Evolutionary conservation across 83 land plant species (phyloP), one percentile per base, ranked within the genome.

Genomic region (Picea mariana): DNA sequence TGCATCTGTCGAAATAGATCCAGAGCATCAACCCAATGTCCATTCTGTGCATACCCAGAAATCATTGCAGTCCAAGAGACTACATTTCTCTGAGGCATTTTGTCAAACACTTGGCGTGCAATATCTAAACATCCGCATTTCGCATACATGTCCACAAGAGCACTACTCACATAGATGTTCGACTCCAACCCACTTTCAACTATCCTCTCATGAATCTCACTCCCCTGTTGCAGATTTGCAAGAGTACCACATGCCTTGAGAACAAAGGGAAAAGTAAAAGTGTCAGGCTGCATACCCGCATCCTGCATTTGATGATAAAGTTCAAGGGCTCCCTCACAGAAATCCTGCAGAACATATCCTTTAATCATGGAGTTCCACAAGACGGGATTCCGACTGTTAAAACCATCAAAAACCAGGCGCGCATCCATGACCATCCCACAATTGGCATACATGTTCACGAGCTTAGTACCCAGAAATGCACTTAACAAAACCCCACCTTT

Each of bases 201-300:
- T 1, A 84, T 17, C 11, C 75, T 81, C 68, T 75, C n/a, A 31
- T 89, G 91, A 24, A 89, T 63, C 63, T 11, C 80, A 27, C 64
- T 24, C 4, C 88, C 91, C 20, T 44, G 44, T 8, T 69, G 31
- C 0, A 81, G 66, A 78, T 89, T 81, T 3, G 9, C 26, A 34
- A 84, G 65, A 55, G 85, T 76, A 0, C 84, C 79, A 16, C 85
- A 86, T 0, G 91, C 88, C 80, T 89, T 89, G 4, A 89, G 78
- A 24, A 87, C 87, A 58, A 89, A 86, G 44, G 88, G 88, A 64
- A 84, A 86, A 13, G 91, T 89, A 58, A 84, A 89, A 64, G 80
- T 72, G 66, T 80, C 80, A 40, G 91, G 91, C 9, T 83, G 83
- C 18, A 84, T 58, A 13, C 85, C 85, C 4, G 26, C 42, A 0